Evolutionary conservation across 192 early-diverging fungal genomes (phyloP).

Genomic region (Diversispora eburnea): DNA sequence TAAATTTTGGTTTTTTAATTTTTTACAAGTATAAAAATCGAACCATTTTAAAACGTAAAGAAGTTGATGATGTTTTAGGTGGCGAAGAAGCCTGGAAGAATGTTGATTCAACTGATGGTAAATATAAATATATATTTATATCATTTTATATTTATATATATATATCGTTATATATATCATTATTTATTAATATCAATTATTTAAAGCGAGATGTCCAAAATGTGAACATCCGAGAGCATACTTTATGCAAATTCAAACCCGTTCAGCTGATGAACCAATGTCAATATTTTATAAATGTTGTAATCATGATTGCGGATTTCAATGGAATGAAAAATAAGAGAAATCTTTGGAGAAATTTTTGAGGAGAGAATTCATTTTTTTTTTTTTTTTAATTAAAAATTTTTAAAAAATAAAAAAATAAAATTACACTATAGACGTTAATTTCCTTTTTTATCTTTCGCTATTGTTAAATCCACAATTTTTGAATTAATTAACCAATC

Average conservation of each 20-base stretch:
- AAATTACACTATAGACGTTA: not conserved
- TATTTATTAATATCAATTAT: not conserved
- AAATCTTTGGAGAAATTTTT: not conserved
- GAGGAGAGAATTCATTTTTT: not conserved
- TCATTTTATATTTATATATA: not conserved
- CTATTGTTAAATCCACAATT: not conserved
- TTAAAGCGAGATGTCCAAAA: conserved; percentile 55
- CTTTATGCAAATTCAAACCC: conserved; percentile 89
- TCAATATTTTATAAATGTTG: conserved; percentile 88
- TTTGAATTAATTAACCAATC: conserved; percentile 61
- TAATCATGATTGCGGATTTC: conserved; percentile 59
- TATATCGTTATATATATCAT: not conserved
- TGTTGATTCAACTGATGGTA: conserved; percentile 69
- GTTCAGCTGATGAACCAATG: conserved; percentile 94
- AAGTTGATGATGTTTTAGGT: conserved; percentile 92
- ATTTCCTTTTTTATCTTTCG: not conserved
- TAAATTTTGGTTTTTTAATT: not conserved
- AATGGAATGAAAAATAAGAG: conserved; percentile 67
- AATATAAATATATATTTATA: not conserved
- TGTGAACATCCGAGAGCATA: conserved; percentile 70
- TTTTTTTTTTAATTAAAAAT: no score
- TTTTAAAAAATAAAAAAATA: not conserved
- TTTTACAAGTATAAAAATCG: conserved; percentile 11
- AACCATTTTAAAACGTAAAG: conserved; percentile 71
- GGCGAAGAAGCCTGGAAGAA: conserved; percentile 87